phyloP scores from a whole-genome alignment of 2,329 filamentous ascomycete species.

The Aspergillus quadrilineatus region DNA sequence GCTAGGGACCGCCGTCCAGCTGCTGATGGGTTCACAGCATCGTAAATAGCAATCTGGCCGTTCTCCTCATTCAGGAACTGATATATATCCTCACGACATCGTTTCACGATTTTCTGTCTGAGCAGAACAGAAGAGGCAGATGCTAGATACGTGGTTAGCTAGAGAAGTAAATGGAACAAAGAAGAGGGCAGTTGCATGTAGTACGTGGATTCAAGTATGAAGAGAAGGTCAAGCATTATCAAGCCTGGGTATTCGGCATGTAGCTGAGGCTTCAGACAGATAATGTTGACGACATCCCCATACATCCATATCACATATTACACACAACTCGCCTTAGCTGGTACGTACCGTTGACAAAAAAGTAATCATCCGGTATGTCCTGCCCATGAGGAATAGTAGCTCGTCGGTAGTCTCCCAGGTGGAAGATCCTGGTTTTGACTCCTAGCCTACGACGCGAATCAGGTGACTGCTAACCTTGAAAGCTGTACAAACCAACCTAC shows the following conservation, averaged over 20 bases:
- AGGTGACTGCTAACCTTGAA: conserved; percentile 1
- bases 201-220: not conserved
- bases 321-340: not conserved
- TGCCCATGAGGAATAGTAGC: conserved; percentile 81
- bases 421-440: conserved; percentile 97
- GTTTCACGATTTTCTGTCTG: conserved; percentile 95
- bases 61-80: conserved; percentile 96
- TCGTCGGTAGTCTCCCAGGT: conserved; percentile 92
- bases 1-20: conserved; percentile 78
- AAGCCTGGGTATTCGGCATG: not conserved
- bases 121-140: conserved; percentile 89
- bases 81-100: conserved; percentile 95
- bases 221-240: not conserved
- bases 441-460: conserved; percentile 65
- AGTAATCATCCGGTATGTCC: conserved; percentile 93
- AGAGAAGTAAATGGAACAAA: not conserved
- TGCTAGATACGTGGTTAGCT: conserved; percentile 45
- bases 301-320: not conserved
- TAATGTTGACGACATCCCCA: not conserved
- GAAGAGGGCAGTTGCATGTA: not conserved
- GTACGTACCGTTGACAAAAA: conserved; percentile 74
- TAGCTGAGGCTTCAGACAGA: not conserved
- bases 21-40: conserved; percentile 91
- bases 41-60: conserved; percentile 96
- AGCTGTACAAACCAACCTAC: conserved; percentile 44